Base-by-base conservation (phyloP, 2,329 filamentous ascomycete genomes). In the Ascochyta pisi region DNA sequence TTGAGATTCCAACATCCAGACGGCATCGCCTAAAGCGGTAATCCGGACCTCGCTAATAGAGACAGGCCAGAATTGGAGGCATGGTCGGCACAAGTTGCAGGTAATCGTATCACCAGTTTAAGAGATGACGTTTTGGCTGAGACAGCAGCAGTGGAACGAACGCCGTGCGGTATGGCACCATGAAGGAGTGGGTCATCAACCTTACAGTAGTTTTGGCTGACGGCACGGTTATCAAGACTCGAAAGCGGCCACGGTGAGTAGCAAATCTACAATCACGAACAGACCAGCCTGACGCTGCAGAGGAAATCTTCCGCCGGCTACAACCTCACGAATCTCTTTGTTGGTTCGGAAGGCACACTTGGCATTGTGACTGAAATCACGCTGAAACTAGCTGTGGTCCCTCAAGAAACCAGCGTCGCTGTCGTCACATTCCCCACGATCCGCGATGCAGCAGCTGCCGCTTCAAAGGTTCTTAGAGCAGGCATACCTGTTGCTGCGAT, bases 151-250 rank as follows among this genome's bases (percentile, higher is more conserved):
- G 86, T 12, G 90, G 90, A 2, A 94, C 90, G 0, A 93, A 92
- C 67, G 89, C 89, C 2, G 89, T 92, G 37, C 83, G 86, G 63
- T 94, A 94, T 68, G 90, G 90, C 6, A 93, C 90, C 0, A 94
- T 94, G 90, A 92, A 91, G 70, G 90, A 94, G 67, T 93, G 90
- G 89, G 89, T 94, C 24, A 86, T 94, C 68, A 92, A 92, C 67
- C 76, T 94, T 54, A 94, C 90, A 0, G 89, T 93, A 1, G 90
- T 94, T 1, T 82, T 94, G 26, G 87, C 90, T 9, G 90, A 94
- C 66, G 90, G 90, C 1, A 89, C 85, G 0, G 77, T 94, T 23
- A 89, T 94, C 77, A 94, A 93, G 78, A 94, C 90, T 0, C 83
- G 89, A 50, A 82, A 86, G 41, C 80, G 91, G n/a, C 91, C 91